phyloP scores from a whole-genome alignment of 2,329 filamentous ascomycete species.

The Sarocladiaceae sp. region DNA sequence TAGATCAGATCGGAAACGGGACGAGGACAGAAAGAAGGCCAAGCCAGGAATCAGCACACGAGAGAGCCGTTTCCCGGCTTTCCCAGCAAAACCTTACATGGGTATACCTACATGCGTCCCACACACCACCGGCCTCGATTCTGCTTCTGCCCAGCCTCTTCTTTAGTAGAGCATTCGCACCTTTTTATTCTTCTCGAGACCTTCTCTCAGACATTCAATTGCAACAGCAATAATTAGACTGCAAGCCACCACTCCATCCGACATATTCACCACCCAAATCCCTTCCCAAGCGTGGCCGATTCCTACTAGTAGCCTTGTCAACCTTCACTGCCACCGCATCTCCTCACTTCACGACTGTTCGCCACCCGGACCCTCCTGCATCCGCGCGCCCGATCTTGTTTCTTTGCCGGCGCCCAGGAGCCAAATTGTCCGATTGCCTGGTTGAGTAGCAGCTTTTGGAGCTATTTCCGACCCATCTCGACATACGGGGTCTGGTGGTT shows the following conservation, averaged over 20 bases:
- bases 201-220: no score
- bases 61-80: conserved; percentile 4
- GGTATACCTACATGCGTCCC: background rate
- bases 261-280: background rate
- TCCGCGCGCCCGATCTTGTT: background rate
- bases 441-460: background rate
- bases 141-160: conserved; percentile 1
- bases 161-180: conserved; percentile 1
- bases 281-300: background rate
- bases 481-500: background rate
- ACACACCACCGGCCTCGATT: background rate
- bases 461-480: background rate
- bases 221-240: no score
- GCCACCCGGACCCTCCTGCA: background rate
- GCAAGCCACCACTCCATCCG: no score
- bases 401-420: background rate
- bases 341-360: background rate
- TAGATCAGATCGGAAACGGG: no score
- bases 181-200: background rate
- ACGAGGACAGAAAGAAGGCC: background rate
- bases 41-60: background rate
- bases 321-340: background rate
- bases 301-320: conserved; percentile 1
- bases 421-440: background rate
- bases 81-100: conserved; percentile 2